Percentiles rank a stretch among this genome's conserved stretches.
Evolutionary conservation across 495 filamentous ascomycete species (phyloP).

Genomic region (Hypoxylon lenormandii): DNA sequence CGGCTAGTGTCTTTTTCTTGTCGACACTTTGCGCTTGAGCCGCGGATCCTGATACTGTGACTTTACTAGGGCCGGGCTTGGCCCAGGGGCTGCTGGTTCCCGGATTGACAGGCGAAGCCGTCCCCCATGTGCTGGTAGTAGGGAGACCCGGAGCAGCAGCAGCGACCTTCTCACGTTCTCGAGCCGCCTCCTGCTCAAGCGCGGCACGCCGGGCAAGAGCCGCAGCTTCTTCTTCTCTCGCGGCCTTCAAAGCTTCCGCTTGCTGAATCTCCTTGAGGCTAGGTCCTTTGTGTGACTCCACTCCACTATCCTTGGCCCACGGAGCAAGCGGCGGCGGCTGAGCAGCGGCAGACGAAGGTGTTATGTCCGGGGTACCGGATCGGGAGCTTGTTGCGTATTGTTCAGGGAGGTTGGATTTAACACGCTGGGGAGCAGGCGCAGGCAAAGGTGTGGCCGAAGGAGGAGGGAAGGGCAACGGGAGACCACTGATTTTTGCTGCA

Average conservation of each 20-base stretch:
- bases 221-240: constrained; percentile 85
- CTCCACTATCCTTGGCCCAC: constrained; percentile 85
- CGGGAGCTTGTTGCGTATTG: constrained; percentile 78
- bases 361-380: constrained; percentile 75
- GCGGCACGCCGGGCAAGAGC: constrained; percentile 81
- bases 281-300: constrained; percentile 82
- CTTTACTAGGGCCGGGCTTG: constrained; percentile 66
- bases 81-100: constrained; percentile 70
- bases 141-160: constrained; percentile 81
- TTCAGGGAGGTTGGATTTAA: constrained; percentile 83
- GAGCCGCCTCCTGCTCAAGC: constrained; percentile 81
- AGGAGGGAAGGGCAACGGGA: constrained; percentile 80
- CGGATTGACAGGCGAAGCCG: constrained; percentile 69
- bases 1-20: constrained; percentile 89
- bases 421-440: constrained; percentile 86
- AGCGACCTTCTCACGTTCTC: constrained; percentile 71
- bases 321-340: constrained; percentile 80
- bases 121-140: constrained; percentile 91
- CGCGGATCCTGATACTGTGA: constrained; percentile 40
- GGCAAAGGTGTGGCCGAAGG: constrained; percentile 76
- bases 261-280: constrained; percentile 98
- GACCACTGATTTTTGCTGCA: constrained; percentile 68
- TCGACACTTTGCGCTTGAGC: constrained; percentile 59
- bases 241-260: constrained; percentile 91
- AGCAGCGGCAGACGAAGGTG: constrained; percentile 53